These are phyloP conservation scores for Exophiala dermatitidis DNA, from an alignment of 2,329 filamentous ascomycete genomes.

Conservation along the genomic window DNA sequence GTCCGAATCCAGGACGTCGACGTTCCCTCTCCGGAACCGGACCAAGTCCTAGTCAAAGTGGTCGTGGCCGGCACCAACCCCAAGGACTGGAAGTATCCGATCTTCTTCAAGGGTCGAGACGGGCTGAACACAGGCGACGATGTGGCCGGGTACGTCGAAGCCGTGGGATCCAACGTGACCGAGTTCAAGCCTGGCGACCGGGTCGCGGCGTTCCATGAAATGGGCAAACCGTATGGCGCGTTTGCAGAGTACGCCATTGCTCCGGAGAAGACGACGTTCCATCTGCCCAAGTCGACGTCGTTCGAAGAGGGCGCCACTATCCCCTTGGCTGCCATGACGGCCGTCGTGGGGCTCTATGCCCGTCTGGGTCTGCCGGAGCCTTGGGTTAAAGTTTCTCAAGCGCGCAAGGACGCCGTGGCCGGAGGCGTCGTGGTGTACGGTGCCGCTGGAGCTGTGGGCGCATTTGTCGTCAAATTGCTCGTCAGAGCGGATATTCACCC, in stretches of 20 bases:
- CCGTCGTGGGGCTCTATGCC: conserved; percentile 16
- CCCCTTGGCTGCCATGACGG: conserved; percentile 21
- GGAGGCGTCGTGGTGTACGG: conserved; percentile 48
- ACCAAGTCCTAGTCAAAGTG: conserved; percentile 38
- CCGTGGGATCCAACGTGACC: conserved; percentile 46
- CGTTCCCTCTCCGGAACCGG: conserved; percentile 36
- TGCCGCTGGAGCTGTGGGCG: conserved; percentile 50
- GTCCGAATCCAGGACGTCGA: conserved; percentile 33
- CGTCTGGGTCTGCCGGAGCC: conserved; percentile 21
- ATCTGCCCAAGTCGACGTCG: conserved; percentile 44
- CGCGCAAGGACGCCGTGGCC: conserved; percentile 11
- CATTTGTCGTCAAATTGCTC: conserved; percentile 54
- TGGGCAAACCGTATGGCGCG: conserved; percentile 44
- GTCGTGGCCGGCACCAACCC: conserved; percentile 41
- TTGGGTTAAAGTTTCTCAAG: conserved; percentile 17
- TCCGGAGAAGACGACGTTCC: conserved; percentile 49
- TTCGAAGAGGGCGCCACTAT: conserved; percentile 44
- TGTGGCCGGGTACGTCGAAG: conserved; percentile 46
- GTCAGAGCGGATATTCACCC: conserved; percentile 52
- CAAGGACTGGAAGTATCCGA: conserved; percentile 43
- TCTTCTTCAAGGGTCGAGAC: conserved; percentile 4
- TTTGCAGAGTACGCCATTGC: conserved; percentile 54
- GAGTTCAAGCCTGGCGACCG: conserved; percentile 52
- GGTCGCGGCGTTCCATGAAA: conserved; percentile 46
- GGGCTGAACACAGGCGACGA: conserved; percentile 45